phyloP scores from a whole-genome alignment of 1,284 basidiomycete species.

The Caloboletus inedulis region DNA sequence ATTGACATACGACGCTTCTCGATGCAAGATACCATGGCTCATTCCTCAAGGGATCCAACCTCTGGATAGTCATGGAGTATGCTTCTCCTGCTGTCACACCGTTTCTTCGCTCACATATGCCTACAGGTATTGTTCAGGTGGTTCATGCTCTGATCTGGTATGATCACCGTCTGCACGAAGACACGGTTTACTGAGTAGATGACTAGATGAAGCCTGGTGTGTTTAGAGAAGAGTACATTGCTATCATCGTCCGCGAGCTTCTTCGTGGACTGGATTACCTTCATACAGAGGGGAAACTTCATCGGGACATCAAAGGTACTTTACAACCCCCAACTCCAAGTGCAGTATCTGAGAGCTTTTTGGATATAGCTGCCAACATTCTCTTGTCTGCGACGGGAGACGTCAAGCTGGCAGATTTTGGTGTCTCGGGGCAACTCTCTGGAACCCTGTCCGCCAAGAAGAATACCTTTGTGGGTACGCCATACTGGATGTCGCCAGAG shows the following conservation, averaged over 20 bases:
- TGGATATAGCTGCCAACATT: conserved; percentile 81
- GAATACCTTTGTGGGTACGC: conserved; percentile 97
- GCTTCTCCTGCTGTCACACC: conserved; percentile 26
- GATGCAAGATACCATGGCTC: conserved; percentile 87
- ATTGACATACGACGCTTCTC: conserved; percentile 28
- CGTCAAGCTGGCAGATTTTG: conserved; percentile 98
- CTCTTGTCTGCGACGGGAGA: conserved; percentile 92
- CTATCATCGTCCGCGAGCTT: conserved; percentile 92
- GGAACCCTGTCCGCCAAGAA: conserved; percentile 97
- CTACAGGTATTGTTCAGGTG: conserved; percentile 77
- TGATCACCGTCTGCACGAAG: conserved; percentile 22
- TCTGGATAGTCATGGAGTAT: conserved; percentile 99
- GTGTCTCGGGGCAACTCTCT: conserved; percentile 97
- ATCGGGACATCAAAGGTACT: conserved; percentile 95
- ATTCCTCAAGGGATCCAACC: conserved; percentile 88
- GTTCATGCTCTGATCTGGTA: conserved; percentile 83
- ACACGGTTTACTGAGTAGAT: conserved; percentile 21
- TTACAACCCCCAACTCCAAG: not conserved
- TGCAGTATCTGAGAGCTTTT: conserved; percentile 2
- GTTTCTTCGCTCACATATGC: conserved; percentile 11
- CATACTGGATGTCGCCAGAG: conserved; percentile 99
- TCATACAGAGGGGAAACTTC: conserved; percentile 93
- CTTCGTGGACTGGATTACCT: conserved; percentile 93
- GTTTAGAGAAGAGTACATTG: conserved; percentile 98
- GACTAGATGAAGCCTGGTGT: conserved; percentile 94